Base-by-base conservation (phyloP, 83 land plant species). In the Diphasiastrum complanatum region DNA sequence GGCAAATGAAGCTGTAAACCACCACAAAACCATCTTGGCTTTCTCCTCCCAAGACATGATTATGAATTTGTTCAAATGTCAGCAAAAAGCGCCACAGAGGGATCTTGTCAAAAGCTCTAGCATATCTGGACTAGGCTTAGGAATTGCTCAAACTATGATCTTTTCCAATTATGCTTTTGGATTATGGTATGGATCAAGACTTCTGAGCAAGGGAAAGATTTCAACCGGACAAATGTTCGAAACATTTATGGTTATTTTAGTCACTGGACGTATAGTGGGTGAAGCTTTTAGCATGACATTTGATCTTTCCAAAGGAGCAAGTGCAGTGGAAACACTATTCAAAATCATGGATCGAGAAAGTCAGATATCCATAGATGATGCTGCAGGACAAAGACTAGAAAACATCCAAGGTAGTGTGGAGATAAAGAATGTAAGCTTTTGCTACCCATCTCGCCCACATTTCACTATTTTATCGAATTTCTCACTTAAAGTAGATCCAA, bases 391-490 rank as follows among this genome's bases (percentile, higher is more conserved):
- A 23, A 14, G 14, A 24, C 41, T 60, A 23, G 65, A 69, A 45
- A 49, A 22, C 27, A 46, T 69, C 31, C 34, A 60, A 2, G 72
- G 72, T 22, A 12, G 12, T 1, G 55, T 69, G 3, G 66, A 60
- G 29, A 29, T 60, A 3, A 27, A 36, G 45, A 47, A 61, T 25
- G 67, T 69, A 5, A 24, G 43, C 20, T 69, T 69, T 51, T 67
- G 68, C 20, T 69, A 69, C 55, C 72, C 72, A 14, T 27, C 67
- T 31, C 52, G 72, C 24, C 72, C 56, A 4, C 56, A 69, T 2
- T 40, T 69, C 23, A 1, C 34, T 28, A 55, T 69, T 8, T 59
- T 69, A 12, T 12, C 24, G 31, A 45, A 46, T 5, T 69, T 69
- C 18, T 32, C 45, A 1, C 67, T 69, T 16, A 60, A 14, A 23